Percentiles rank a stretch among this genome's conserved stretches.
Evolutionary conservation across 768 basidiomycete species (phyloP).

Genomic region (Lentinula edodes): DNA sequence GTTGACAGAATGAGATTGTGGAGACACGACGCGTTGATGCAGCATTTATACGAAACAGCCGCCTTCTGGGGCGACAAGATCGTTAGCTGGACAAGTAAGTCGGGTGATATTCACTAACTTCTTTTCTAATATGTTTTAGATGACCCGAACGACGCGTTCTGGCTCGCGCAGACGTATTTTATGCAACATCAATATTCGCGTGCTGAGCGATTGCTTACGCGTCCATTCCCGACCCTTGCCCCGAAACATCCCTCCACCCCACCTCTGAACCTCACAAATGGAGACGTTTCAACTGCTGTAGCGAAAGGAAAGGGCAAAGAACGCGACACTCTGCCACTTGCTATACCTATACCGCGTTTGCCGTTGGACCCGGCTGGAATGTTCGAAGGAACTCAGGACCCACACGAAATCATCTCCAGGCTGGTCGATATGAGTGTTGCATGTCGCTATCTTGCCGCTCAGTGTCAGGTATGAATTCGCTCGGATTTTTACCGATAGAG

Average conservation of each 20-base stretch:
- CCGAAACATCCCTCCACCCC: slow-evolving; percentile 32
- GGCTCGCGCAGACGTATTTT: slow-evolving; percentile 97
- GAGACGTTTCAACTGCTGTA: slow-evolving; percentile 29
- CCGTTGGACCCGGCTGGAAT: slow-evolving; percentile 70
- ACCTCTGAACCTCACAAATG: slow-evolving; percentile 32
- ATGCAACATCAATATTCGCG: slow-evolving; percentile 94
- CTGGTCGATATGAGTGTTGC: slow-evolving; percentile 93
- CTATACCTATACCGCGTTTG: slow-evolving; percentile 42
- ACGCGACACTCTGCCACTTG: slow-evolving; percentile 28
- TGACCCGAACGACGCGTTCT: slow-evolving; percentile 97
- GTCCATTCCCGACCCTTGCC: slow-evolving; percentile 66
- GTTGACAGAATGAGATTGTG: slow-evolving; percentile 95
- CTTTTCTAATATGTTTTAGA: slow-evolving; percentile 39
- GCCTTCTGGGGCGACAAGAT: slow-evolving; percentile 99
- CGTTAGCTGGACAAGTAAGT: slow-evolving; percentile 88
- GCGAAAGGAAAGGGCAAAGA: slow-evolving; percentile 65
- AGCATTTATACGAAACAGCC: slow-evolving; percentile 95
- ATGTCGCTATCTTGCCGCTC: slow-evolving; percentile 93
- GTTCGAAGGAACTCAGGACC: slow-evolving; percentile 61
- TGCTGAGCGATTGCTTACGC: slow-evolving; percentile 84
- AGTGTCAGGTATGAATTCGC: slow-evolving; percentile 68
- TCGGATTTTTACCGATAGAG: neutral
- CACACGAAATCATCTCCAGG: slow-evolving; percentile 62
- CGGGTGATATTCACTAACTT: slow-evolving; percentile 5
- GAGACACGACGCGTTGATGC: slow-evolving; percentile 98